A percentile compares a stretch with the other conserved stretches of the same genome.
Conservation (phyloP, 2,329 filamentous ascomycete genomes). For the Aureobasidium zeae region DNA sequence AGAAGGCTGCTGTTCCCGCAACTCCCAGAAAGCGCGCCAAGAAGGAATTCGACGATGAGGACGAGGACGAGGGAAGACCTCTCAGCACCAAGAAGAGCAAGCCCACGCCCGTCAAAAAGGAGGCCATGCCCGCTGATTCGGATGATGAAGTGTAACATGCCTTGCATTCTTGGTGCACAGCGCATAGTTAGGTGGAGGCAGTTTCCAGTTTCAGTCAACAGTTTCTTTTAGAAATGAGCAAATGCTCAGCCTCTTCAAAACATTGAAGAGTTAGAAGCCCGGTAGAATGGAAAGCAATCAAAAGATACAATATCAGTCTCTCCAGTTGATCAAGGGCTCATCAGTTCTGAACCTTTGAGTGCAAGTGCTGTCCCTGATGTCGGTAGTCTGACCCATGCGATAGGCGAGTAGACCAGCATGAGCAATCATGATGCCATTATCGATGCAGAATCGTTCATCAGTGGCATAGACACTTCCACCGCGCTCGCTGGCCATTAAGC, state of each 20-base stretch:
- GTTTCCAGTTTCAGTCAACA: not conserved
- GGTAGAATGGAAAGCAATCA: too few relatives aligned
- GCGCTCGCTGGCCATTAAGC: slow-evolving; percentile 78
- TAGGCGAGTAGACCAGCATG: slow-evolving; percentile 86
- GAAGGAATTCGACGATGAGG: not conserved
- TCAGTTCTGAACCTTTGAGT: slow-evolving; percentile 44
- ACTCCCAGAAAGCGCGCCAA: slow-evolving; percentile 21
- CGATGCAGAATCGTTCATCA: slow-evolving; percentile 95
- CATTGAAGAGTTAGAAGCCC: too few relatives aligned
- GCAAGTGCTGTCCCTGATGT: slow-evolving; percentile 68
- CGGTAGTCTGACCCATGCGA: slow-evolving; percentile 67
- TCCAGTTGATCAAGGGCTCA: slow-evolving; percentile 42
- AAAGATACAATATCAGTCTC: too few relatives aligned
- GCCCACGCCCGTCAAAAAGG: not conserved
- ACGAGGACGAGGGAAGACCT: slow-evolving; percentile 3
- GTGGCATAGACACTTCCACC: slow-evolving; percentile 89
- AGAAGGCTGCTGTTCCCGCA: slow-evolving; percentile 21
- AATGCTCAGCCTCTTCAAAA: too few relatives aligned
- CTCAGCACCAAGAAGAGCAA: slow-evolving; percentile 7
- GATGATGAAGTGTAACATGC: too few relatives aligned
- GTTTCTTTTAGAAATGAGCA: too few relatives aligned
- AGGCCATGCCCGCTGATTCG: slow-evolving; percentile 10
- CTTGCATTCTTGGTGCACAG: too few relatives aligned
- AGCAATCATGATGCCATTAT: slow-evolving; percentile 99
- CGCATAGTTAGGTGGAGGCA: too few relatives aligned